Evolutionary conservation across 2,329 filamentous ascomycete genomes (phyloP).

Genomic region (Fusarium brachygibbosum): DNA sequence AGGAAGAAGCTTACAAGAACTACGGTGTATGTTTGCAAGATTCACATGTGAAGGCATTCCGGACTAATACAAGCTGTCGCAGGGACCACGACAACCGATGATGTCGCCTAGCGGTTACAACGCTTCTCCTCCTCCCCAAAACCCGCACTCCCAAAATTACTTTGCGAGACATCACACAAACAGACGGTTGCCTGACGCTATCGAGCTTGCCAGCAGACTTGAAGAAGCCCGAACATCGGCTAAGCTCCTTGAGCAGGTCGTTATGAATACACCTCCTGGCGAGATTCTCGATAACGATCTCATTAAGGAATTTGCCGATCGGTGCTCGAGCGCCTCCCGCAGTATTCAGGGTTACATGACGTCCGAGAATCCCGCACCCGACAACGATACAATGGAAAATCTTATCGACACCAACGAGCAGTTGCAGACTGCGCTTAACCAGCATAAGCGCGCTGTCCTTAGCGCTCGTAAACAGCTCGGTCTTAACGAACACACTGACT

Average conservation of each 20-base stretch:
- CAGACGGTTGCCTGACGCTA: constrained; percentile 72
- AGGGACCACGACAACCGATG: constrained; percentile 35
- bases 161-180: constrained; percentile 66
- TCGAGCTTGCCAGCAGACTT: constrained; percentile 84
- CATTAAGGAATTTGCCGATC: constrained; percentile 89
- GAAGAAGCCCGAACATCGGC: constrained; percentile 93
- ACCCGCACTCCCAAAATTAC: constrained; percentile 67
- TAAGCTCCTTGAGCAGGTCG: constrained; percentile 90
- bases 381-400: constrained; percentile 93
- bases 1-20: constrained; percentile 71
- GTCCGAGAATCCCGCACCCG: constrained; percentile 81
- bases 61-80: constrained; percentile 39
- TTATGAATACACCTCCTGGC: constrained; percentile 83
- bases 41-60: not conserved
- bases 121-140: constrained; percentile 32
- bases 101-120: constrained; percentile 30
- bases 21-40: constrained; percentile 60
- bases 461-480: constrained; percentile 70
- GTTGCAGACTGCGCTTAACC: constrained; percentile 82
- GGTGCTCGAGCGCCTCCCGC: constrained; percentile 83
- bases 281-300: constrained; percentile 89
- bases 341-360: constrained; percentile 90
- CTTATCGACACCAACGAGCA: constrained; percentile 96
- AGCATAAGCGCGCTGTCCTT: constrained; percentile 86
- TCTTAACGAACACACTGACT: constrained; percentile 49